These are phyloP conservation scores for Peronospora farinosa DNA, from an alignment of 352 stramenopile species.

Conservation along the genomic window DNA sequence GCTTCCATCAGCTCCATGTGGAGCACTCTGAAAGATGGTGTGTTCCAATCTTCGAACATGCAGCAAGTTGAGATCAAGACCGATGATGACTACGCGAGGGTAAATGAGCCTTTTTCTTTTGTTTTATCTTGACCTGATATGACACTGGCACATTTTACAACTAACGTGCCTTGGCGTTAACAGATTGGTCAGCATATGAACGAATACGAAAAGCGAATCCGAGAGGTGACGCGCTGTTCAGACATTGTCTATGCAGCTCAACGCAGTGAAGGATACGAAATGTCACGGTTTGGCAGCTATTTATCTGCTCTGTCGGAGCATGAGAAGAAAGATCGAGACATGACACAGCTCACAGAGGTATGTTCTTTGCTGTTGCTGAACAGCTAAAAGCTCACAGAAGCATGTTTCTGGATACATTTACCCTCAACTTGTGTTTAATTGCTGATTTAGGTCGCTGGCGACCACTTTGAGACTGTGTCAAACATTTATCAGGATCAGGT, in stretches of 20 bases:
- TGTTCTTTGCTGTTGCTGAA: not conserved
- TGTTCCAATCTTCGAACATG: conserved; percentile 70
- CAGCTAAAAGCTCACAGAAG: not conserved
- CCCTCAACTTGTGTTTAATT: not conserved
- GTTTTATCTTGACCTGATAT: not conserved
- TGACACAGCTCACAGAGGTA: conserved; percentile 68
- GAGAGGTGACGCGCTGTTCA: conserved; percentile 74
- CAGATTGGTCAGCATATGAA: conserved; percentile 85
- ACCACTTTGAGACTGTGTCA: conserved; percentile 81
- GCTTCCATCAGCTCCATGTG: conserved; percentile 71
- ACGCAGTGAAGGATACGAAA: conserved; percentile 77
- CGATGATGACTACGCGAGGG: conserved; percentile 80
- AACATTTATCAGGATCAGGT: conserved; percentile 86
- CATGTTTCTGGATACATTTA: not conserved
- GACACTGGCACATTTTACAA: not conserved
- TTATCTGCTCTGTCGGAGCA: conserved; percentile 67
- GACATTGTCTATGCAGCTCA: conserved; percentile 78
- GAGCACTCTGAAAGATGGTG: conserved; percentile 77
- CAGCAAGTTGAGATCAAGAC: conserved; percentile 84
- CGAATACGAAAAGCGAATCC: conserved; percentile 79
- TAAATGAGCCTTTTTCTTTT: conserved; percentile 9
- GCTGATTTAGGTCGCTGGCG: conserved; percentile 44
- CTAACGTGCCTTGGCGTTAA: not conserved
- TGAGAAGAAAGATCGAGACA: conserved; percentile 68
- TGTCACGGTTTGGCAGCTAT: conserved; percentile 83